Conservation (phyloP, 352 stramenopile genomes). For the Globisporangium cylindrosporum region DNA sequence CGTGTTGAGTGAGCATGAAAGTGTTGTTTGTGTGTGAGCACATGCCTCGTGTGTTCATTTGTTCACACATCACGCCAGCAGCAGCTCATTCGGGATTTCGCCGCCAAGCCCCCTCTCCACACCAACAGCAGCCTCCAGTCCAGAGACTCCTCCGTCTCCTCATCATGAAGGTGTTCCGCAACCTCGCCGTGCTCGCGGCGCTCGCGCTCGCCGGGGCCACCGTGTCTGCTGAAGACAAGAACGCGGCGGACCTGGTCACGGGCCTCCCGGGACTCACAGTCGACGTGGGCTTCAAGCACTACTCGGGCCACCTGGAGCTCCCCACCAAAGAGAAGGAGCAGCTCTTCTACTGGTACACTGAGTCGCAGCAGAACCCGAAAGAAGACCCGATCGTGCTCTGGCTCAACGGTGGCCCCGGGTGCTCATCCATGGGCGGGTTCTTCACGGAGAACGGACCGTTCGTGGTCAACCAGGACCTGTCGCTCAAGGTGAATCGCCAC, state of each 20-base stretch:
- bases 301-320: conserved; percentile 55
- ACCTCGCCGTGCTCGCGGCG: conserved; percentile 27
- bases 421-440: conserved; percentile 67
- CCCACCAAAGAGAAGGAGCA: conserved; percentile 42
- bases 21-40: background rate
- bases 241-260: conserved; percentile 53
- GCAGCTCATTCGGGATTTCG: conserved; percentile 4
- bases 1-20: background rate
- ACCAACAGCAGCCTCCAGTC: background rate
- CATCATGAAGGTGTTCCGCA: conserved; percentile 38
- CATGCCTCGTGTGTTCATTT: background rate
- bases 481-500: conserved; percentile 63
- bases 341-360: conserved; percentile 83
- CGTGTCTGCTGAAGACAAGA: conserved; percentile 18
- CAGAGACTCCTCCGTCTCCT: too few species aligned
- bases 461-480: conserved; percentile 50
- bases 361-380: conserved; percentile 51
- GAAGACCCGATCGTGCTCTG: conserved; percentile 77
- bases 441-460: conserved; percentile 80
- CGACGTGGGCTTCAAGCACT: conserved; percentile 64
- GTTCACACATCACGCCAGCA: background rate
- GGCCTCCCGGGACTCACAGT: conserved; percentile 43
- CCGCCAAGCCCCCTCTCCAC: background rate
- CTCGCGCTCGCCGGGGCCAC: conserved; percentile 22
- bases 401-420: conserved; percentile 79